phyloP scores from a whole-genome alignment of 345 rosid species.

The Aquilaria yunnanensis region DNA sequence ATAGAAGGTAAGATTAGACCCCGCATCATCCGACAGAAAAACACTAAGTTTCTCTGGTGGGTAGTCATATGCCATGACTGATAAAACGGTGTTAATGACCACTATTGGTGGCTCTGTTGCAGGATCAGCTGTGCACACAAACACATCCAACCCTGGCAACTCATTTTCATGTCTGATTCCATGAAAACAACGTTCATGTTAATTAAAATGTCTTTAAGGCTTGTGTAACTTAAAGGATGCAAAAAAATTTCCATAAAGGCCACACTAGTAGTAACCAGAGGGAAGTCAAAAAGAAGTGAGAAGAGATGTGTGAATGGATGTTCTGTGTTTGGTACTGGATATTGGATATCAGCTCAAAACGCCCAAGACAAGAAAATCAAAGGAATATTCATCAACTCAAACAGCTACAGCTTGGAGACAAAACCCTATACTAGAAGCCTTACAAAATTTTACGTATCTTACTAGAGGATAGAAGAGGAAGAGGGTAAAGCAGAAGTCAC shows the following conservation, averaged over 20 bases:
- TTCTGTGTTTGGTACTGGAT: neutral
- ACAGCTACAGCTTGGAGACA: neutral
- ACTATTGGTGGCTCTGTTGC: conserved; percentile 63
- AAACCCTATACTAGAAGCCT: too few species aligned
- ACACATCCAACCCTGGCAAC: conserved; percentile 55
- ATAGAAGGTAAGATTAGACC: conserved; percentile 50
- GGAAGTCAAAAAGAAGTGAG: too few species aligned
- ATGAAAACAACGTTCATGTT: neutral
- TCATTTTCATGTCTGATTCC: conserved; percentile 20
- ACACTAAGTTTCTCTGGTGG: conserved; percentile 51
- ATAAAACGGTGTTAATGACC: conserved; percentile 64
- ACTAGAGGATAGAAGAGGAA: too few species aligned
- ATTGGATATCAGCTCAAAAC: too few species aligned
- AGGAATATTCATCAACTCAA: neutral
- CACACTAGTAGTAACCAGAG: neutral
- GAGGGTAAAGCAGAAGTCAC: neutral
- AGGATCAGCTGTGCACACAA: conserved; percentile 74
- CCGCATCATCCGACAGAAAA: conserved; percentile 70
- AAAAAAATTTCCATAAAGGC: neutral
- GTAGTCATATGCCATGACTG: conserved; percentile 51
- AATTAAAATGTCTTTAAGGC: too few species aligned
- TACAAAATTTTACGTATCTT: too few species aligned
- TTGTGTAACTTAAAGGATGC: neutral
- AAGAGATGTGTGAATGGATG: neutral
- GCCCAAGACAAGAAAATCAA: too few species aligned